phyloP scores from a whole-genome alignment of 2,329 filamentous ascomycete genomes.

The Zymoseptoria tritici region DNA sequence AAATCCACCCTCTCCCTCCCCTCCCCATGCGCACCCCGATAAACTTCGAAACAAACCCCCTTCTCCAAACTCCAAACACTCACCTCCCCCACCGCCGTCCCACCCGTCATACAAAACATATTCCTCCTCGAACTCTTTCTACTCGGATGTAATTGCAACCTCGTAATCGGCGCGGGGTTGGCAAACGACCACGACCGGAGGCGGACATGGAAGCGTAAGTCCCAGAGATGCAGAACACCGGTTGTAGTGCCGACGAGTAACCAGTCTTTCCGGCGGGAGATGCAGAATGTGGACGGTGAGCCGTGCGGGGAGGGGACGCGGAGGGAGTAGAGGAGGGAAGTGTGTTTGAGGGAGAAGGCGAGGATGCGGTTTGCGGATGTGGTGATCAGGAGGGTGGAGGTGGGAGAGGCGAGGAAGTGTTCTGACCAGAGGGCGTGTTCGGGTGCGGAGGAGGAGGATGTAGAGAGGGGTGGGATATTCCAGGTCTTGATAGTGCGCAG shows the following conservation, averaged over 20 bases:
- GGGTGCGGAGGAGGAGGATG: constrained; percentile 31
- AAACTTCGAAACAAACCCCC: constrained; percentile 78
- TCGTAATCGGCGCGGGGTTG: constrained; percentile 70
- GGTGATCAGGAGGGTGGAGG: constrained; percentile 75
- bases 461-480: constrained; percentile 50
- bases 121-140: constrained; percentile 54
- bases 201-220: constrained; percentile 85
- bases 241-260: constrained; percentile 85
- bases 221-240: constrained; percentile 89
- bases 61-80: constrained; percentile 96
- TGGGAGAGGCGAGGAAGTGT: constrained; percentile 72
- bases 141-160: constrained; percentile 66
- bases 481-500: constrained; percentile 71
- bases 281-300: constrained; percentile 81
- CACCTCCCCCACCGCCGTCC: constrained; percentile 78
- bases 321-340: constrained; percentile 72
- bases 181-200: constrained; percentile 83
- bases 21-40: constrained; percentile 60
- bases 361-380: constrained; percentile 80
- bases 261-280: constrained; percentile 84
- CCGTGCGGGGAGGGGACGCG: constrained; percentile 89
- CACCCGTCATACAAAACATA: constrained; percentile 83
- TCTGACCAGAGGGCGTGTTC: constrained; percentile 87
- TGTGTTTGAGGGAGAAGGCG: constrained; percentile 78
- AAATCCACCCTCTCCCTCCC: no score